Evolutionary conservation across 306 rosid species (phyloP).

Genomic region (Herpetospermum pedunculosum): DNA sequence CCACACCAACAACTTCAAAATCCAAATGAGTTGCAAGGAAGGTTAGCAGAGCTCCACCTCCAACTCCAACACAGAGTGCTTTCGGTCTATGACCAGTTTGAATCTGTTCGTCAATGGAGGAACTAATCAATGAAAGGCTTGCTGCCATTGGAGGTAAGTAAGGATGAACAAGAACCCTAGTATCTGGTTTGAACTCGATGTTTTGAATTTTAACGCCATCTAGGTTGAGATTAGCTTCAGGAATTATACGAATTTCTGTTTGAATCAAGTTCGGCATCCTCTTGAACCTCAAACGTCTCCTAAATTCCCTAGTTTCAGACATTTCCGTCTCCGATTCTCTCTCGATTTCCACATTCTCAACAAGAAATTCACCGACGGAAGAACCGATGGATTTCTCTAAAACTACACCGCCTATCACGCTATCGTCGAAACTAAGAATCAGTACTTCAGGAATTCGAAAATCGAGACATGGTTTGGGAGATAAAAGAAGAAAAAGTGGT

Average conservation of each 20-base stretch:
- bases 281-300: slow-evolving; percentile 83
- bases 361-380: slow-evolving; percentile 69
- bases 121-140: slow-evolving; percentile 36
- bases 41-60: slow-evolving; percentile 70
- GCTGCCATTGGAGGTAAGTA: slow-evolving; percentile 81
- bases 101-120: slow-evolving; percentile 23
- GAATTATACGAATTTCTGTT: slow-evolving; percentile 46
- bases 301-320: slow-evolving; percentile 34
- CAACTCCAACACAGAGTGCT: slow-evolving; percentile 83
- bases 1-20: slow-evolving; percentile 62
- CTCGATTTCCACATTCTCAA: slow-evolving; percentile 71
- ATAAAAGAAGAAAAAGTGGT: slow-evolving; percentile 67
- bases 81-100: slow-evolving; percentile 39
- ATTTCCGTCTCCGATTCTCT: slow-evolving; percentile 10
- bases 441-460: slow-evolving; percentile 54
- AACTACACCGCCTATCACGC: slow-evolving; percentile 33
- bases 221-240: slow-evolving; percentile 10
- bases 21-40: slow-evolving; percentile 47
- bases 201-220: slow-evolving; percentile 26
- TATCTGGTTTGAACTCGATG: slow-evolving; percentile 38
- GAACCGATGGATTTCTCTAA: slow-evolving; percentile 38
- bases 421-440: slow-evolving; percentile 53
- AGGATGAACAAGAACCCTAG: slow-evolving; percentile 54
- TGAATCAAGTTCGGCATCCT: slow-evolving; percentile 83
- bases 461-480: slow-evolving; percentile 44